Conservation (phyloP, 2,329 filamentous ascomycete species). For the Rhytidhysteron rufulum region DNA sequence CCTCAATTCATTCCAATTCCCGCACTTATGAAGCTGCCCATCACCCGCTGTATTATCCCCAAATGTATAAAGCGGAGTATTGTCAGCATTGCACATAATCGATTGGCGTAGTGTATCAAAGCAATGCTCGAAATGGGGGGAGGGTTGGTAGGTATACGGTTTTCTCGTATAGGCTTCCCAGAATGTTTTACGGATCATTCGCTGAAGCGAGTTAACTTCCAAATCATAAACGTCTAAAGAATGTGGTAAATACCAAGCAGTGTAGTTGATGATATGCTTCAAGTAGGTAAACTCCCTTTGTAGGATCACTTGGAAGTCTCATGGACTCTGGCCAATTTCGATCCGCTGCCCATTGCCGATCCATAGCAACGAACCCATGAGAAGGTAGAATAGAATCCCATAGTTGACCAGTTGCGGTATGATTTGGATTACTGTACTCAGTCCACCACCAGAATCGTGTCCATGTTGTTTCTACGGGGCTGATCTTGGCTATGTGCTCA, state of each 20-base stretch:
- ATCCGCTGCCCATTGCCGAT: conserved; percentile 15
- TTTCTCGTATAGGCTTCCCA: conserved; percentile 5
- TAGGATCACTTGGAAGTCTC: conserved; percentile 8
- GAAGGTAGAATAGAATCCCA: conserved; percentile 22
- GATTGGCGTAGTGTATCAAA: conserved; percentile 14
- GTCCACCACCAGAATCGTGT: conserved; percentile 7
- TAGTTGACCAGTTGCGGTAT: conserved; percentile 14
- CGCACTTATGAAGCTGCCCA: conserved; percentile 13
- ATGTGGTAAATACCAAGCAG: conserved; percentile 16
- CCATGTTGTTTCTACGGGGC: background rate
- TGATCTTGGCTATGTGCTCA: background rate
- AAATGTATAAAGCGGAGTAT: conserved; percentile 13
- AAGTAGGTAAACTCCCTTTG: conserved; percentile 15
- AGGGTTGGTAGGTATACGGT: conserved; percentile 2
- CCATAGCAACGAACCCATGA: conserved; percentile 25
- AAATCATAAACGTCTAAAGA: no score
- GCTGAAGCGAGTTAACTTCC: no score
- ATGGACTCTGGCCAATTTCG: conserved; percentile 16
- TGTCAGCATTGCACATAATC: conserved; percentile 17
- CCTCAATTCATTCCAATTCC: conserved; percentile 11
- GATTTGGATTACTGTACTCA: conserved; percentile 10
- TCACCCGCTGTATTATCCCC: conserved; percentile 13
- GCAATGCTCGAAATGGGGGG: conserved; percentile 11
- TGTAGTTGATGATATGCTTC: conserved; percentile 16
- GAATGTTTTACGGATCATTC: conserved; percentile 6